A percentile compares a stretch with the other conserved stretches of the same genome.
Conservation (phyloP, 768 basidiomycete species). For the Leccinum truebloodii region DNA sequence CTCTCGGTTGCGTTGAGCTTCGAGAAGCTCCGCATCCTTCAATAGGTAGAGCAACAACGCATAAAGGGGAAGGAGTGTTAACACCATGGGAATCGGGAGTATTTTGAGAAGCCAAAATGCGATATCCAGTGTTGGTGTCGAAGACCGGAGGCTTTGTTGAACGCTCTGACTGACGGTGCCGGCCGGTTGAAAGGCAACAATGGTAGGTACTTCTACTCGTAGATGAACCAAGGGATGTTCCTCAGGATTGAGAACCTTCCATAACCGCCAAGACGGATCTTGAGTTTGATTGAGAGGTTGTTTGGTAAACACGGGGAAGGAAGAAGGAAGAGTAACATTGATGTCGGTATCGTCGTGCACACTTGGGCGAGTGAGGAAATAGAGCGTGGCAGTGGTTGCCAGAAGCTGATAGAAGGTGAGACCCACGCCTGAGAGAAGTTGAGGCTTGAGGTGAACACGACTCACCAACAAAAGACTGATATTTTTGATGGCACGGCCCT, state of each 20-base stretch:
- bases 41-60: conserved; percentile 80
- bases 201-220: conserved; percentile 76
- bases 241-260: conserved; percentile 75
- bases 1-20: conserved; percentile 72
- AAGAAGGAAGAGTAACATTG: conserved; percentile 16
- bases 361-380: conserved; percentile 65
- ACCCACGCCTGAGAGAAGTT: neutral
- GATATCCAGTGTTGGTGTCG: conserved; percentile 52
- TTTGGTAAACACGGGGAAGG: conserved; percentile 37
- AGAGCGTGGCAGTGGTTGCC: conserved; percentile 72
- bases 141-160: conserved; percentile 42
- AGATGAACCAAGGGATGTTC: conserved; percentile 69
- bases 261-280: conserved; percentile 66
- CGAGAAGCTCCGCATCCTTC: conserved; percentile 88
- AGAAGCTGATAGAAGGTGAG: conserved; percentile 54
- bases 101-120: conserved; percentile 79
- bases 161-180: conserved; percentile 26
- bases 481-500: conserved; percentile 72
- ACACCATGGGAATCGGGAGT: conserved; percentile 80
- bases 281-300: conserved; percentile 32
- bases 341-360: conserved; percentile 31
- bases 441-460: neutral
- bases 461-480: conserved; percentile 78
- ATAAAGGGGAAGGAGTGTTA: conserved; percentile 74
- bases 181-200: conserved; percentile 64